Evolutionary conservation across 768 basidiomycete species (phyloP), one percentile per base, ranked within the genome.

Genomic region (Tephrocybe rancida): DNA sequence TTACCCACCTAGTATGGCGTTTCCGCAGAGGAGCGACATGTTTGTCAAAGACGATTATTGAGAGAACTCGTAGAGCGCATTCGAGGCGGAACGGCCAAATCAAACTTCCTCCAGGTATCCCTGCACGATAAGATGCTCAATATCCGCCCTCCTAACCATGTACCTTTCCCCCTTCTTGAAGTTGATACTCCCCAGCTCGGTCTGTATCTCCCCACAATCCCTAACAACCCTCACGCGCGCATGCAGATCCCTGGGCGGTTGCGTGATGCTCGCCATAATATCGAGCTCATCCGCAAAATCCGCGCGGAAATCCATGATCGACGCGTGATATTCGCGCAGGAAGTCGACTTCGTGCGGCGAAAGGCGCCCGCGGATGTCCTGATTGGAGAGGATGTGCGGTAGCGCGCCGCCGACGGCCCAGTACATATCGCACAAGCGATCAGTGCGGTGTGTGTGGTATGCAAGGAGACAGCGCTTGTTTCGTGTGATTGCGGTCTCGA

Each of bases 401-500:
- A 97, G 75, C 3, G 92, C 89, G 13, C 93, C 95, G 16, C 92
- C 92, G 7, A 86, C 82, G 11, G 83, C 74, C 96, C 96, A 98
- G 72, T 92, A 97, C 75, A 91, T 80, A 64, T 93, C 87, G 53
- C 86, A 82, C 48, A 98, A 81, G 48, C 86, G 84, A 65, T 92
- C 88, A 34, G 92, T 71, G 50, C 96, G 83, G 72, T 95, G 92
- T 22, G 83, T 74, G 70, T 98, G 93, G 71, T 98, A 99, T 0
- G 93, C 94, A 41, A 98, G 83, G 3, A 98, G 79, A 67, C 92
- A 94, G n/a, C 97, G 88, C 69, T 96, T 97, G 78, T 98, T 97
- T 57, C 95, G 85, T 35, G 87, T 78, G 61, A 96, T 88, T 32
- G 92, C 86, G 7, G 95, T 91, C 70, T 96, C 92, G 66, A 90